Percentiles rank a stretch among this genome's conserved stretches.
phyloP scores from a whole-genome alignment of 139 green algal species.

The Asterochloris sp. region DNA sequence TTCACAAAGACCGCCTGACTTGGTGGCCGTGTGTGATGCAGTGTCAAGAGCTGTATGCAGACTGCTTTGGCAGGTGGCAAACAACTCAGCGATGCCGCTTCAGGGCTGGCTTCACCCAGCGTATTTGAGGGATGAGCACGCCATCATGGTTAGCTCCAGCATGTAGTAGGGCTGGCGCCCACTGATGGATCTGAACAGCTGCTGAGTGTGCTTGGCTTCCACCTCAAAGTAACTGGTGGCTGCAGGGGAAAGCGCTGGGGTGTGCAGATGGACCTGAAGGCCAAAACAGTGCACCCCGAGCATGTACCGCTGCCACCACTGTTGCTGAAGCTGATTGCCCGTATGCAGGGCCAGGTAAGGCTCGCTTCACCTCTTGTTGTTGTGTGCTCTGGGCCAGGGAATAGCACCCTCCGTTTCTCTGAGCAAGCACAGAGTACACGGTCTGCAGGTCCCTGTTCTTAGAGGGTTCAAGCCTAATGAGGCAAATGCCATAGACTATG shows the following conservation, averaged over 20 bases:
- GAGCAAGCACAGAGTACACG: constrained; percentile 15
- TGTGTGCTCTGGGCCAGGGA: too few relatives aligned
- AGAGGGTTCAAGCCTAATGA: constrained; percentile 35
- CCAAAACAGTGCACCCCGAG: constrained; percentile 22
- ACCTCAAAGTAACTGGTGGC: neutral
- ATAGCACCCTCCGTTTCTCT: too few relatives aligned
- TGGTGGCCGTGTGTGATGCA: neutral
- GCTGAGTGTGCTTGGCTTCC: neutral
- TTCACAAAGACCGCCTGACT: neutral
- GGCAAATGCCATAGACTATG: constrained; percentile 45
- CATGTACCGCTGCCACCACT: neutral
- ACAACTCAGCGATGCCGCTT: neutral
- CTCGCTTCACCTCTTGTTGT: too few relatives aligned
- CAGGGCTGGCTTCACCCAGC: neutral
- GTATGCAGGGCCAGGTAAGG: neutral
- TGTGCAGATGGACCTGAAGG: constrained; percentile 31
- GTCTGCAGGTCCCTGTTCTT: constrained; percentile 14
- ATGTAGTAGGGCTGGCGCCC: neutral
- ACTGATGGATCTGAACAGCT: neutral
- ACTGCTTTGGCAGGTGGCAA: neutral
- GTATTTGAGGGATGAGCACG: neutral
- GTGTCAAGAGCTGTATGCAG: neutral
- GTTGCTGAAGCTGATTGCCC: neutral
- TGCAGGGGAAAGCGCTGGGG: constrained; percentile 42
- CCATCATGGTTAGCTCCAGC: neutral